Conservation (phyloP, 2,329 filamentous ascomycete species). For the Colletotrichum filicis region DNA sequence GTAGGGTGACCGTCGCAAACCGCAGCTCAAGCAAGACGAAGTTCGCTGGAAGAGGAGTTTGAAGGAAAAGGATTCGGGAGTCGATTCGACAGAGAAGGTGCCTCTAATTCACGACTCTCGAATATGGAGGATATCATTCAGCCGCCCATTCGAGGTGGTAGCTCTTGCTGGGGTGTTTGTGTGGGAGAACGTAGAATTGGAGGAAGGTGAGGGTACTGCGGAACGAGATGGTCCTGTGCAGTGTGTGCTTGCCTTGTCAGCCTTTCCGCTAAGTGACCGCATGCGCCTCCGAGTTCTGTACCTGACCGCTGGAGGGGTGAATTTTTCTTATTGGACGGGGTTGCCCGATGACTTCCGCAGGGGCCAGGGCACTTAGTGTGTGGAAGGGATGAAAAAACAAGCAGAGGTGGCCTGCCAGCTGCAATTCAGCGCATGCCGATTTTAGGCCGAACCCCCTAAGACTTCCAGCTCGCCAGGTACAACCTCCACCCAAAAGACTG, state of each 20-base stretch:
- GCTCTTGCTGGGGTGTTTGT: slow-evolving; percentile 12
- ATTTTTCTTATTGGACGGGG: slow-evolving; percentile 26
- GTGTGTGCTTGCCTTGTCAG: slow-evolving; percentile 30
- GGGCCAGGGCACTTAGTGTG: not conserved
- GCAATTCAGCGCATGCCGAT: slow-evolving; percentile 7
- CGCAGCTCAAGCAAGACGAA: slow-evolving; percentile 1
- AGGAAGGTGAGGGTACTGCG: slow-evolving; percentile 19
- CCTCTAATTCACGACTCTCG: slow-evolving; percentile 19
- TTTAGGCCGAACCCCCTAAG: not conserved
- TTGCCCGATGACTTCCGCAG: slow-evolving; percentile 18
- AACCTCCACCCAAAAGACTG: not conserved
- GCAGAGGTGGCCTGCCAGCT: not conserved
- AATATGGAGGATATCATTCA: not conserved
- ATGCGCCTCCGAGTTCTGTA: slow-evolving; percentile 22
- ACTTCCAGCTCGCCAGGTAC: not conserved
- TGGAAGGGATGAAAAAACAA: slow-evolving; percentile 25
- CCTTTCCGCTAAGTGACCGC: slow-evolving; percentile 29
- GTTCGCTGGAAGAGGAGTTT: not conserved
- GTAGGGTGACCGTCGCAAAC: slow-evolving; percentile 23
- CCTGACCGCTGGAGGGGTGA: slow-evolving; percentile 22
- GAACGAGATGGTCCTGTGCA: slow-evolving; percentile 20
- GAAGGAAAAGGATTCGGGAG: not conserved
- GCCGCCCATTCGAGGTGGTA: slow-evolving; percentile 23
- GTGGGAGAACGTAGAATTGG: slow-evolving; percentile 16
- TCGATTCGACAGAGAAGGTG: not conserved